Evolutionary conservation across 2,329 filamentous ascomycete species (phyloP).

Genomic region (Cordyceps cateniannulata): DNA sequence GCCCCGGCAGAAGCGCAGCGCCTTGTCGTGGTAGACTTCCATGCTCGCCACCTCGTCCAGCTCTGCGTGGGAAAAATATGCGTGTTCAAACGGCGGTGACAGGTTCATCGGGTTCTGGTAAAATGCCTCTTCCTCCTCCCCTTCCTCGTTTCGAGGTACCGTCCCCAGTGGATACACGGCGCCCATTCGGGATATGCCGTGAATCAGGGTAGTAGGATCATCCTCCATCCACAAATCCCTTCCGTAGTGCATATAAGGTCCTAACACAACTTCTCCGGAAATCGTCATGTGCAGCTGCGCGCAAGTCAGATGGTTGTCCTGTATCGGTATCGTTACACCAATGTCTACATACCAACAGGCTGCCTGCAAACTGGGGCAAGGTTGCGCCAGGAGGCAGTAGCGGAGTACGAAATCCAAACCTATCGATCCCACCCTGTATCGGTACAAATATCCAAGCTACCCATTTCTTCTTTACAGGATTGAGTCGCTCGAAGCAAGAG

Average conservation of each 20-base stretch:
- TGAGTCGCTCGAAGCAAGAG: slow-evolving; percentile 4
- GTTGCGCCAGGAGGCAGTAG: neutral
- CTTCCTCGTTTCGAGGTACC: neutral
- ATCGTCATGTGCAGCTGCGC: neutral
- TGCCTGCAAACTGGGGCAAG: slow-evolving; percentile 1
- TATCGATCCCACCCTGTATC: neutral
- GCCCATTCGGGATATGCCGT: slow-evolving; percentile 7
- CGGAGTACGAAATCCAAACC: slow-evolving; percentile 6
- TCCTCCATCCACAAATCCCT: slow-evolving; percentile 9
- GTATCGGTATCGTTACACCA: neutral
- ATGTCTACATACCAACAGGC: neutral
- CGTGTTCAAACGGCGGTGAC: slow-evolving; percentile 5
- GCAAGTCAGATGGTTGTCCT: neutral
- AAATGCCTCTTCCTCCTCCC: neutral
- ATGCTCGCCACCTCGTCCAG: neutral
- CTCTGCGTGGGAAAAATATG: slow-evolving; percentile 2
- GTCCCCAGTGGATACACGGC: neutral
- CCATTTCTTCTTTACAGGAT: slow-evolving; percentile 9
- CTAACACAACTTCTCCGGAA: slow-evolving; percentile 2
- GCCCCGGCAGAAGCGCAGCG: slow-evolving; percentile 1
- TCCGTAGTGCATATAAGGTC: neutral
- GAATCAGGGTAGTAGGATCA: slow-evolving; percentile 4
- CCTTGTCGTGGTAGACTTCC: slow-evolving; percentile 5
- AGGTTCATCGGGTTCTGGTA: slow-evolving; percentile 1
- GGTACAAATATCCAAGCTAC: slow-evolving; percentile 9